Evolutionary conservation across 192 early-diverging fungal species (phyloP), one percentile per base, ranked within the genome.

Genomic region (Coemansia asiatica): DNA sequence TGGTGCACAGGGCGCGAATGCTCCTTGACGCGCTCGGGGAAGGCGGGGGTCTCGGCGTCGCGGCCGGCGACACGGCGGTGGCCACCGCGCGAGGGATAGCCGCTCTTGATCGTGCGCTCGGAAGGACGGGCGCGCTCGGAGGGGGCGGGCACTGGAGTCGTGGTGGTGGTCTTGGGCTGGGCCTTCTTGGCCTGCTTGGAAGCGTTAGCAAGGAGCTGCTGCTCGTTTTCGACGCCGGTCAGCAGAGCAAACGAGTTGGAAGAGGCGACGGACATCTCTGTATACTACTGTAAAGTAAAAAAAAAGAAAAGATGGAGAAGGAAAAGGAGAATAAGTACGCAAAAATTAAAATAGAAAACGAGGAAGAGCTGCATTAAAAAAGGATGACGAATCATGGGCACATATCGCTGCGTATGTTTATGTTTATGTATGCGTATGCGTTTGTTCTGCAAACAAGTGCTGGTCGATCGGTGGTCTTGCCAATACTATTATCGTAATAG

Each of bases 211-310:
- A 67, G 74, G 56, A 81, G 75, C 35, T 72, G 66, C 57, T 75
- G 79, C 70, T 81, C 82, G 57, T 61, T 74, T 21, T 77, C 86
- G 65, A 86, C 83, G 66, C 89, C 85, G 72, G 81, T 76, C 71
- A 90, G 79, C 77, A 90, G 83, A 50, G 85, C 85, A 66, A 89
- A 93, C 66, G 79, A 81, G 81, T 89, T 89, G 64, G 85, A 75
- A 63, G 89, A 88, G 62, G 79, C 82, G 66, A 86, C 79, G 70
- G 82, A 75, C 79, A 84, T 85, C 73, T 53, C 66, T 60, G 48
- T 44, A 36, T 61, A 26, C 49, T 60, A 48, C 10, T 9, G 27
- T 29, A n/a, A 16, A 13, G 6, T 13, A 44, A 44, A 13, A 44
- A 44, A 12, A 12, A 9, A 44, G 15, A 12, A 3, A 44, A 44